Conservation (phyloP, 306 rosid species). For the Prunus salicina region DNA sequence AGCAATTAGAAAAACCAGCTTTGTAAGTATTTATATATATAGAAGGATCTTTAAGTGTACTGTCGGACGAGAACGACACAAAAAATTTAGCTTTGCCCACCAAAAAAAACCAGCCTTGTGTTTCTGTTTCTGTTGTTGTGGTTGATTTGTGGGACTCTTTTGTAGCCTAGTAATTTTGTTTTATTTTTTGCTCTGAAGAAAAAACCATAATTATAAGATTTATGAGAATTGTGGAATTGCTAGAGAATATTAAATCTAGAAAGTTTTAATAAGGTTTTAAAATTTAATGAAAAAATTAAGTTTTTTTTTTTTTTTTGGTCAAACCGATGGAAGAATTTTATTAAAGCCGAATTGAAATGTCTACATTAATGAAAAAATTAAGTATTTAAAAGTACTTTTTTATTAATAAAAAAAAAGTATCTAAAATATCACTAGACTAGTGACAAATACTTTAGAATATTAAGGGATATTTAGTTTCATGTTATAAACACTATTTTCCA, state of each 20-base stretch:
- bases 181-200: neutral
- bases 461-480: no score
- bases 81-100: neutral
- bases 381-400: no score
- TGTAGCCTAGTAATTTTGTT: neutral
- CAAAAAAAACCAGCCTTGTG: neutral
- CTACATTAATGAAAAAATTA: no score
- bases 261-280: neutral
- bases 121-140: no score
- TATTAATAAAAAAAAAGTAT: no score
- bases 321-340: no score
- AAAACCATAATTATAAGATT: neutral
- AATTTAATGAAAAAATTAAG: no score
- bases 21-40: neutral
- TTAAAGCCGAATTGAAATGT: no score
- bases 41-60: conserved; percentile 1
- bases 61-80: neutral
- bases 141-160: neutral
- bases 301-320: no score
- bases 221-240: neutral
- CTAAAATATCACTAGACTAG: no score
- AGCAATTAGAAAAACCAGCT: neutral
- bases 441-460: no score
- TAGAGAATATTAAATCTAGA: neutral
- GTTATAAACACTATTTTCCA: no score